Evolutionary conservation across 192 early-diverging fungal species (phyloP), one percentile per base, ranked within the genome.

Genomic region (Coemansia sp.): DNA sequence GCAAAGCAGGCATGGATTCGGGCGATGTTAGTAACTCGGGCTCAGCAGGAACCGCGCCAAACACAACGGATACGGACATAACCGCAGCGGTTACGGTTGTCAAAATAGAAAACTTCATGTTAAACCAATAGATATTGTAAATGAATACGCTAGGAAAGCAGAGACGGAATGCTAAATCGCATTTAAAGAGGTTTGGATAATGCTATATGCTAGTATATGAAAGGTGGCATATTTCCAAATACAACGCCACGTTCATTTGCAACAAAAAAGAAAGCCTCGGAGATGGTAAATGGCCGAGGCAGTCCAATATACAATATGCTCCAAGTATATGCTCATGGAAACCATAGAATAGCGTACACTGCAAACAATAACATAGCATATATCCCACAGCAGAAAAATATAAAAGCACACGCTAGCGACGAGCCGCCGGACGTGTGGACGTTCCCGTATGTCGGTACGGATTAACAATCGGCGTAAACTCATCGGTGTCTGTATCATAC

Each of bases 361-460:
- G 23, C 27, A 35, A 35, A 47, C 1, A 16, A 47, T 3, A 47
- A 17, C 12, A 47, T 47, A n/a, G 43, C 12, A 4, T n/a, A 47
- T n/a, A 47, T 17, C 3, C 12, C 14, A 17, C 43, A 17, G 12
- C 14, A n/a, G 12, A 47, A 12, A 47, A 17, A 6, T n/a, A 12
- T 47, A 47, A 17, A 14, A 38, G 50, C 21, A 21, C 21, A 12
- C 6, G 17, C 3, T 56, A 35, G 38, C 7, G n/a, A 3, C 43
- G 45, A 1, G 38, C 35, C 9, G 62, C 64, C 6, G 77, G 77
- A 6, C 77, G 54, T 1, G 77, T 70, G 0, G 77, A 55, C 5
- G 77, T 80, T 23, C 77, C 77, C 0, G 68, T 71, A 60, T 80
- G 77, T 9, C 71, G 67, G 41, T 80, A 80, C 1, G 65, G 38